Conservation (phyloP, 2,329 filamentous ascomycete genomes). For the Phyllosticta capitalensis region DNA sequence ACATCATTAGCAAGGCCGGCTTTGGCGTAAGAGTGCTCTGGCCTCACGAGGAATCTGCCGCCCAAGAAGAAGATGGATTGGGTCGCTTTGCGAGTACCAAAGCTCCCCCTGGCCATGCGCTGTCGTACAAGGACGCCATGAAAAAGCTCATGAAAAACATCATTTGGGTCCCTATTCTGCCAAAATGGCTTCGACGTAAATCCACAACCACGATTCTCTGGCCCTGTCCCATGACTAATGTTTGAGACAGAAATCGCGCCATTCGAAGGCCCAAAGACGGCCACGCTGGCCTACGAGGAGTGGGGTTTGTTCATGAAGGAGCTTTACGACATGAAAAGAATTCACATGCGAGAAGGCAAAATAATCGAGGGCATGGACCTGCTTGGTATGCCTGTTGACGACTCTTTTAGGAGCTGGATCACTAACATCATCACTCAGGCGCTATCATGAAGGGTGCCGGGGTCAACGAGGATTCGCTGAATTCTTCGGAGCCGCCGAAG, state of each 20-base stretch:
- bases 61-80: conserved; percentile 19
- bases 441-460: conserved; percentile 27
- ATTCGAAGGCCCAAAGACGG: conserved; percentile 9
- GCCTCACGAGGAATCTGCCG: conserved; percentile 48
- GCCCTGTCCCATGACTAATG: background rate
- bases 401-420: conserved; percentile 16
- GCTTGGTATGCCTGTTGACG: conserved; percentile 29
- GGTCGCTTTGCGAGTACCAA: conserved; percentile 23
- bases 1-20: conserved; percentile 58
- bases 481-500: conserved; percentile 15
- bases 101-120: conserved; percentile 30
- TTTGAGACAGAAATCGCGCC: conserved; percentile 2
- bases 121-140: conserved; percentile 58
- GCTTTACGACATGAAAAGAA: conserved; percentile 53
- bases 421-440: conserved; percentile 30
- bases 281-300: conserved; percentile 32
- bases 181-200: conserved; percentile 47
- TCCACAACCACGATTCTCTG: conserved; percentile 5
- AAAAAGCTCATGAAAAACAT: conserved; percentile 54
- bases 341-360: conserved; percentile 29
- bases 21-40: conserved; percentile 52
- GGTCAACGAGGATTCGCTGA: conserved; percentile 18
- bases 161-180: conserved; percentile 51
- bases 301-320: conserved; percentile 62
- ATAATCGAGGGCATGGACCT: conserved; percentile 44